These are phyloP conservation scores for Croton laevigatus DNA, from an alignment of 441 rosid genomes.

Conservation along the genomic window DNA sequence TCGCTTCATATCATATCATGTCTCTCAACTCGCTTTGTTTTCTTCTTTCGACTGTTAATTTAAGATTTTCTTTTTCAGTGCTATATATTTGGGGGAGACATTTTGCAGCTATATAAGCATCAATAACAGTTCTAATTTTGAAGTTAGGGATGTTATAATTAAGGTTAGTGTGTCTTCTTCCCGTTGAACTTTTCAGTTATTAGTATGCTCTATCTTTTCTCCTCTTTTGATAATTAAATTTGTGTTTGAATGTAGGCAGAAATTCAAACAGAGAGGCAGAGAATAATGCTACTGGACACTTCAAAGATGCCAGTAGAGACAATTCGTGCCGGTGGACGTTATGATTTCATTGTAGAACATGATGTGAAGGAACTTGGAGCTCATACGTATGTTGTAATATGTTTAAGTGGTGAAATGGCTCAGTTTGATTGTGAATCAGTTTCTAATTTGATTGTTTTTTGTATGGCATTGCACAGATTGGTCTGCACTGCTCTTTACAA, in stretches of 20 bases:
- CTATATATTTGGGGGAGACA: constrained; percentile 94
- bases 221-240: neutral
- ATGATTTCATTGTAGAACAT: constrained; percentile 95
- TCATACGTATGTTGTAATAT: constrained; percentile 59
- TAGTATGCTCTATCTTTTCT: neutral
- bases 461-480: constrained; percentile 43
- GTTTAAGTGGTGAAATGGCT: neutral
- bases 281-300: constrained; percentile 81
- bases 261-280: constrained; percentile 94
- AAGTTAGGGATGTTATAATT: constrained; percentile 78
- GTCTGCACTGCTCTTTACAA: constrained; percentile 89
- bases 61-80: constrained; percentile 35
- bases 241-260: constrained; percentile 62
- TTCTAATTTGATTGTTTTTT: constrained; percentile 9
- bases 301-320: constrained; percentile 88
- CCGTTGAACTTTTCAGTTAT: too few relatives aligned
- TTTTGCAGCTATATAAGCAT: constrained; percentile 93
- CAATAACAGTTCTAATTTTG: constrained; percentile 80
- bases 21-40: neutral
- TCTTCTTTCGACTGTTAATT: neutral
- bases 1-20: neutral
- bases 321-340: constrained; percentile 84
- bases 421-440: neutral
- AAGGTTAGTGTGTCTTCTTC: constrained; percentile 48
- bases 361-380: constrained; percentile 99